Evolutionary conservation across 768 basidiomycete genomes (phyloP).

Genomic region (Russula brevipes): DNA sequence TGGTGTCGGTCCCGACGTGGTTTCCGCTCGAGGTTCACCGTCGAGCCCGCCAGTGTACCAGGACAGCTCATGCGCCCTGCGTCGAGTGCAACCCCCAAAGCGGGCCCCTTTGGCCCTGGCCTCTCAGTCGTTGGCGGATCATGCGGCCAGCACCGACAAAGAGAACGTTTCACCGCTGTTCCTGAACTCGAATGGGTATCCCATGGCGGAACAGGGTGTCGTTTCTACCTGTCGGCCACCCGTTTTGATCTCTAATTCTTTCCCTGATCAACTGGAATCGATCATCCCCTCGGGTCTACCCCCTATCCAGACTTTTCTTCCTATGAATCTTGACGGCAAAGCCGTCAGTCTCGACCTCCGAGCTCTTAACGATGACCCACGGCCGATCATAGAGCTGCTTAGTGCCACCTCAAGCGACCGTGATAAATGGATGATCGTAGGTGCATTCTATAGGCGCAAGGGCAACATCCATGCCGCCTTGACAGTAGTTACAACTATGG

Average conservation of each 20-base stretch:
- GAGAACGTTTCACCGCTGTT: neutral
- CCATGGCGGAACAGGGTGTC: neutral
- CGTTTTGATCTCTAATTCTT: neutral
- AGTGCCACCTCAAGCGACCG: conserved; percentile 42
- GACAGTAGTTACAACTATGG: conserved; percentile 41
- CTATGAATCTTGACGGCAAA: conserved; percentile 19
- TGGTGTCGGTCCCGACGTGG: neutral
- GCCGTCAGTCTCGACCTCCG: conserved; percentile 37
- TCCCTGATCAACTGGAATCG: neutral
- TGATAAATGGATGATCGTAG: conserved; percentile 54
- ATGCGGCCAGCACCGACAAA: neutral
- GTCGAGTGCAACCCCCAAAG: neutral
- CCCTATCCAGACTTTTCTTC: conserved; percentile 14
- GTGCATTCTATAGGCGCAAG: conserved; percentile 46
- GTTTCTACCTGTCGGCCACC: neutral
- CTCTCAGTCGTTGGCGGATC: neutral
- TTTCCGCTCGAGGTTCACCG: neutral
- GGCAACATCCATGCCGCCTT: conserved; percentile 45
- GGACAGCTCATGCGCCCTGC: neutral
- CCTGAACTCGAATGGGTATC: neutral
- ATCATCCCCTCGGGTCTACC: conserved; percentile 15
- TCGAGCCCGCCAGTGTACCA: neutral
- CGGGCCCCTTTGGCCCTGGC: neutral
- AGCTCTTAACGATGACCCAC: conserved; percentile 41
- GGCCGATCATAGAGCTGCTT: conserved; percentile 43